Evolutionary conservation across 371 early-diverging fungal genomes (phyloP), one percentile per base, ranked within the genome.

Genomic region (Mortierella sp.): DNA sequence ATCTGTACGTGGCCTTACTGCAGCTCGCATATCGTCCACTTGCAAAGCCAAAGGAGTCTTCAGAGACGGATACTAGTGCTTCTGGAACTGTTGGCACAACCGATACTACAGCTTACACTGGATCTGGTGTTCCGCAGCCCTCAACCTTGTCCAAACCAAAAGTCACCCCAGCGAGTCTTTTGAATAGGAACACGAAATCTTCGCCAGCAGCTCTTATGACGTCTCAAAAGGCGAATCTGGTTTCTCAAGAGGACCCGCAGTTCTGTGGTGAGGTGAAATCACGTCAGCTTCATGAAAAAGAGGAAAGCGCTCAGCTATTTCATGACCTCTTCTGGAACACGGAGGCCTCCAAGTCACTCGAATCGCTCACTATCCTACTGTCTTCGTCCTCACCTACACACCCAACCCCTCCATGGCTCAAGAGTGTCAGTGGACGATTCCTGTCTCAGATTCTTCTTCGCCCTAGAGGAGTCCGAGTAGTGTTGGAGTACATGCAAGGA

Each of bases 11-110:
- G 4, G 84, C 84, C 0, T 66, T 92, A n/a, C 63, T 92, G 17
- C 88, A 90, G 60, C 61, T 89, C 5, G 89, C 90, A 0, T 92
- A 89, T 69, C 86, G 83, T 24, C 92, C 92, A 14, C 21, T 82
- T 2, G 79, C 84, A 22, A 80, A 66, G n/a, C 57, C 60, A 3
- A 51, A 14, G 28, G 46, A 51, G 0, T 2, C 25, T 37, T 7
- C 10, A 10, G 7, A 34, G 34, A 34, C 34, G n/a, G n/a, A n/a
- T n/a, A n/a, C n/a, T n/a, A n/a, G n/a, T n/a, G n/a, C n/a, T n/a
- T n/a, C n/a, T n/a, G n/a, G n/a, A n/a, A n/a, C n/a, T n/a, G n/a
- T n/a, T n/a, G n/a, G n/a, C n/a, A n/a, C n/a, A n/a, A n/a, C n/a
- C n/a, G n/a, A n/a, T n/a, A n/a, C n/a, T 10, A 10, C 34, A 4